Evolutionary conservation across 164 flowering plant genomes (phyloP).

Genomic region (Warburgia ugandensis): DNA sequence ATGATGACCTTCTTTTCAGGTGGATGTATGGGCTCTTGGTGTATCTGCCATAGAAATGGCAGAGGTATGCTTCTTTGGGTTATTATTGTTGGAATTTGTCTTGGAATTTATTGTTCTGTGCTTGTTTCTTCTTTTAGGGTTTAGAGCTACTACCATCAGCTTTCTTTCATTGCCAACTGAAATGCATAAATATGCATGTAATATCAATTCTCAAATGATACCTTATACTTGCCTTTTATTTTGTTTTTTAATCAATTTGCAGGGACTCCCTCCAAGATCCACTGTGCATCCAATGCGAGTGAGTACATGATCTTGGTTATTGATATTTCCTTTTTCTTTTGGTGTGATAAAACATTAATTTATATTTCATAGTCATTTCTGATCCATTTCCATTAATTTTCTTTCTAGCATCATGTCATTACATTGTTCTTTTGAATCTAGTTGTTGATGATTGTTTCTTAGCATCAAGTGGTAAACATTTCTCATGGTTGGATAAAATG

Average conservation of each 20-base stretch:
- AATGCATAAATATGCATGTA: no score
- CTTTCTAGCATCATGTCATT: background rate
- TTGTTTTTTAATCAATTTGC: background rate
- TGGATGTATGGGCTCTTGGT: constrained; percentile 99
- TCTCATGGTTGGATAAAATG: no score
- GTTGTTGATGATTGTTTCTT: no score
- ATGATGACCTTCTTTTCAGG: constrained; percentile 35
- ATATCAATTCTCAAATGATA: no score
- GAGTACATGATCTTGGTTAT: constrained; percentile 31
- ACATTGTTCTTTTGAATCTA: no score
- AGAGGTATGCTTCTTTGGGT: constrained; percentile 49
- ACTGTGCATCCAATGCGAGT: constrained; percentile 99
- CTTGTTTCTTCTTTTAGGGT: no score
- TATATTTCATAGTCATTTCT: background rate
- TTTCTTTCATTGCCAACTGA: no score
- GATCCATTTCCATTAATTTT: background rate
- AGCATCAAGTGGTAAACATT: no score
- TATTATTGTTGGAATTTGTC: background rate
- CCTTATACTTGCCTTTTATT: no score
- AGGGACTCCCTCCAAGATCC: constrained; percentile 99
- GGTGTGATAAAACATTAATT: background rate
- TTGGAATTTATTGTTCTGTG: background rate
- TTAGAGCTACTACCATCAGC: no score
- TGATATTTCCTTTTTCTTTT: constrained; percentile 12
- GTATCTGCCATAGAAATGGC: constrained; percentile 99